Evolutionary conservation across 345 rosid genomes (phyloP).

Genomic region (Lepidium sativum): DNA sequence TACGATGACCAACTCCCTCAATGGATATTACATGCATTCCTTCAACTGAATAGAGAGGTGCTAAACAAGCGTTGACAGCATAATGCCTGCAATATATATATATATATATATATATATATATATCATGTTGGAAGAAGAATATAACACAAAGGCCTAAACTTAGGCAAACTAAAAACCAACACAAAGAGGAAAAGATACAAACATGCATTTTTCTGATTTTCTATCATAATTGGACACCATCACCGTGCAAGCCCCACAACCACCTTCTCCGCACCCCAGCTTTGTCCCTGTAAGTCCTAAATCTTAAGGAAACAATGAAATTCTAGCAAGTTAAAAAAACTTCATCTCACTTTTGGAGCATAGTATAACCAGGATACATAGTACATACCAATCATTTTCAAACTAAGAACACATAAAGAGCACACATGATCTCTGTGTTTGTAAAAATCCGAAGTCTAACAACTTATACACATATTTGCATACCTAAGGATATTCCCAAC

Average conservation of each 20-base stretch:
- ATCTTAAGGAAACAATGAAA: conserved; percentile 30
- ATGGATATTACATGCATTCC: conserved; percentile 91
- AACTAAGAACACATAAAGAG: neutral
- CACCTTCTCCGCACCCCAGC: conserved; percentile 98
- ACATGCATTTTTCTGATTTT: conserved; percentile 55
- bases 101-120: too few relatives aligned
- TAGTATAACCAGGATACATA: neutral
- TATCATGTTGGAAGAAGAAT: too few relatives aligned
- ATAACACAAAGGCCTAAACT: neutral
- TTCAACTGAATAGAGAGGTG: conserved; percentile 83
- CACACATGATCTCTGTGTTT: neutral
- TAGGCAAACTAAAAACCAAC: neutral
- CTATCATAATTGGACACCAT: conserved; percentile 67
- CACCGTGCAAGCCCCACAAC: conserved; percentile 96
- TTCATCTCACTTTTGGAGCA: neutral
- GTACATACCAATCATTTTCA: neutral
- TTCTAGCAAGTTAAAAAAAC: neutral
- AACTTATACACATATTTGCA: neutral
- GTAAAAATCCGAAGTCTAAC: neutral
- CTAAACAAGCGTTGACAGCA: conserved; percentile 91
- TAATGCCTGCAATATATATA: conserved; percentile 51
- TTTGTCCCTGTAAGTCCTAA: conserved; percentile 78
- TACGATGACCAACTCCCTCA: conserved; percentile 82
- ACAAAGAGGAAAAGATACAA: conserved; percentile 36
- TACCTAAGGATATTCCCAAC: neutral